A percentile compares a stretch with the other conserved stretches of the same genome.
Conservation (phyloP, 768 basidiomycete genomes). For the Favolaschia claudopus region DNA sequence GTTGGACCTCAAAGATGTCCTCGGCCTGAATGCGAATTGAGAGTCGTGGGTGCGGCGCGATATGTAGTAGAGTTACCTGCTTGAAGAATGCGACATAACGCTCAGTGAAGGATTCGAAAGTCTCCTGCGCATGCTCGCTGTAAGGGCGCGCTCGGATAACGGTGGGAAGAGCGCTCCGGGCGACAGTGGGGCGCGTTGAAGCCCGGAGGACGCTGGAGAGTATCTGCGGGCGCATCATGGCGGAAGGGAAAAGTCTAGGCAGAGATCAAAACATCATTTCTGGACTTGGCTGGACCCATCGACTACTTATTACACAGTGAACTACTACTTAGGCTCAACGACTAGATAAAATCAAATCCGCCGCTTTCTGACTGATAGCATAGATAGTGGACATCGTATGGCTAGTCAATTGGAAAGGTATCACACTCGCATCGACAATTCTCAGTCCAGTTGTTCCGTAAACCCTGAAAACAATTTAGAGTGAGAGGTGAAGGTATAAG, state of each 20-base stretch:
- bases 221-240: slow-evolving; percentile 65
- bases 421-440: slow-evolving; percentile 48
- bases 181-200: slow-evolving; percentile 57
- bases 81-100: slow-evolving; percentile 96
- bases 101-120: slow-evolving; percentile 92
- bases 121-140: slow-evolving; percentile 82
- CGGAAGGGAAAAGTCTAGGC: slow-evolving; percentile 29
- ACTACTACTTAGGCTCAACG: not conserved
- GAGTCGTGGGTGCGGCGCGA: too few relatives aligned
- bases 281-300: too few relatives aligned
- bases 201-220: slow-evolving; percentile 69
- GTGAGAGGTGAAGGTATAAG: not conserved
- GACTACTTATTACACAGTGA: not conserved
- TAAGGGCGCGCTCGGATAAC: slow-evolving; percentile 53
- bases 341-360: slow-evolving; percentile 17
- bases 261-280: too few relatives aligned
- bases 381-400: slow-evolving; percentile 36
- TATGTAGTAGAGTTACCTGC: too few relatives aligned
- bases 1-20: slow-evolving; percentile 98
- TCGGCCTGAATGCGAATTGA: too few relatives aligned
- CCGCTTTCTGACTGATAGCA: slow-evolving; percentile 21
- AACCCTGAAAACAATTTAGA: slow-evolving; percentile 28
- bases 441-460: slow-evolving; percentile 51
- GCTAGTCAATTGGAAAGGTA: slow-evolving; percentile 47
- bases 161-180: slow-evolving; percentile 41